phyloP scores from a whole-genome alignment of 2,329 filamentous ascomycete genomes.

The Chaetomiaceae sp. region DNA sequence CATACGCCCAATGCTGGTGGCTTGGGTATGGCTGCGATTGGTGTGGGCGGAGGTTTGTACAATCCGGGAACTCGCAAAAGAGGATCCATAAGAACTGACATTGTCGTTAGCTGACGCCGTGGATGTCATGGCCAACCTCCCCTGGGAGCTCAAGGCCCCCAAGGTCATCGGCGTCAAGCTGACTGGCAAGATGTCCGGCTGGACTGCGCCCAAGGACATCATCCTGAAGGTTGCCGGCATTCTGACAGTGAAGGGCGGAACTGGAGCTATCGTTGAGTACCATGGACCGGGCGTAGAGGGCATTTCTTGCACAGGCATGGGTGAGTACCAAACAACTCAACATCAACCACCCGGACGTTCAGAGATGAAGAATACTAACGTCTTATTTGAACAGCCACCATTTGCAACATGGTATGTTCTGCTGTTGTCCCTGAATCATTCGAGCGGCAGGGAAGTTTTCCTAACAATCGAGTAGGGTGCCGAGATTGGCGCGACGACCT shows the following conservation, averaged over 20 bases:
- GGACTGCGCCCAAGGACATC: constrained; percentile 93
- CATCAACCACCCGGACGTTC: constrained; percentile 45
- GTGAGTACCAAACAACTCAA: background rate
- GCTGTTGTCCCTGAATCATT: too few relatives aligned
- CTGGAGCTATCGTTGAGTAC: constrained; percentile 84
- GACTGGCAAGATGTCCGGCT: constrained; percentile 82
- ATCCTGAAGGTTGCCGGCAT: constrained; percentile 97
- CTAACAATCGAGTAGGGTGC: too few relatives aligned
- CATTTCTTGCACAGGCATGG: constrained; percentile 67
- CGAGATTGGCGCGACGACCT: constrained; percentile 82
- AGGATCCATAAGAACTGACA: too few relatives aligned
- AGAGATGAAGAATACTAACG: too few relatives aligned
- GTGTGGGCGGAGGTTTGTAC: constrained; percentile 98
- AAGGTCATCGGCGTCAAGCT: constrained; percentile 96
- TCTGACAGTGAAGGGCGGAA: constrained; percentile 96
- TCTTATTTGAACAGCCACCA: constrained; percentile 64
- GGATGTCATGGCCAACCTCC: constrained; percentile 95
- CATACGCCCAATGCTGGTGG: constrained; percentile 97
- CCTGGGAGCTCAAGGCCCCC: constrained; percentile 97
- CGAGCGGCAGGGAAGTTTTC: too few relatives aligned
- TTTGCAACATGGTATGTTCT: constrained; percentile 70
- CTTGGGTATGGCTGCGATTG: constrained; percentile 90
- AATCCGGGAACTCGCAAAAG: too few relatives aligned
- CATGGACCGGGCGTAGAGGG: constrained; percentile 67
- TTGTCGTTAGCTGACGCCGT: constrained; percentile 73